Evolutionary conservation across 1,284 basidiomycete species (phyloP), one percentile per base, ranked within the genome.

Genomic region (Ceratobasidium sp.): DNA sequence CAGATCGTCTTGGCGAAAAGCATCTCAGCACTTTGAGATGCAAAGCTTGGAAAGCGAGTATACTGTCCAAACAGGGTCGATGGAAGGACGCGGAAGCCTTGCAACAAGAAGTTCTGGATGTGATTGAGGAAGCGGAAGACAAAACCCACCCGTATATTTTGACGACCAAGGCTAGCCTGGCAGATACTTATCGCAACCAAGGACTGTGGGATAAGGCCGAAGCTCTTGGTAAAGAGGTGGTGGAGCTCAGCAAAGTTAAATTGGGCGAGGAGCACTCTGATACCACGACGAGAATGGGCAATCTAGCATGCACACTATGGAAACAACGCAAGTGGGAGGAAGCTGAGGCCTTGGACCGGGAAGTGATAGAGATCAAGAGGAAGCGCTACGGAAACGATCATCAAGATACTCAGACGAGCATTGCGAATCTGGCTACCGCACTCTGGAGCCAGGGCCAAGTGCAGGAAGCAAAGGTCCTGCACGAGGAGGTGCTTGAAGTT

Each of bases 81-180:
- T 67, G 48, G 64, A 21, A 36, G 21, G 64, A 67, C 6, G 50
- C 64, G 10, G 50, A 70, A 32, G 30, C 16, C 26, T 23, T 55
- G 9, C 58, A 60, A 18, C 16, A 18, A 28, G 58, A 60, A 26
- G 58, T 60, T 39, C 4, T 60, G 3, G 58, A 23, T 14, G 58
- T 60, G 10, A 45, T 45, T 39, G 43, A 34, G n/a, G 41, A 50
- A 36, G 64, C 59, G 39, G 39, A 65, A n/a, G 75, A 73, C 14
- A 32, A 73, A 16, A 28, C 72, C 14, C 67, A 75, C 45, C 69
- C 55, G 28, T 59, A 73, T 9, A 76, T 61, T 5, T 30, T 74
- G 9, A 26, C 34, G 9, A 45, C 36, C 16, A 75, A 73, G 70
- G 21, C 36, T 9, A 69, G 48, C 48, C 50, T 76, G 4, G 75